Percentiles rank a stretch among this genome's conserved stretches.
These are phyloP conservation scores for Umbilicaria muhlenbergii DNA, from an alignment of 495 filamentous ascomycete genomes.

Conservation along the genomic window DNA sequence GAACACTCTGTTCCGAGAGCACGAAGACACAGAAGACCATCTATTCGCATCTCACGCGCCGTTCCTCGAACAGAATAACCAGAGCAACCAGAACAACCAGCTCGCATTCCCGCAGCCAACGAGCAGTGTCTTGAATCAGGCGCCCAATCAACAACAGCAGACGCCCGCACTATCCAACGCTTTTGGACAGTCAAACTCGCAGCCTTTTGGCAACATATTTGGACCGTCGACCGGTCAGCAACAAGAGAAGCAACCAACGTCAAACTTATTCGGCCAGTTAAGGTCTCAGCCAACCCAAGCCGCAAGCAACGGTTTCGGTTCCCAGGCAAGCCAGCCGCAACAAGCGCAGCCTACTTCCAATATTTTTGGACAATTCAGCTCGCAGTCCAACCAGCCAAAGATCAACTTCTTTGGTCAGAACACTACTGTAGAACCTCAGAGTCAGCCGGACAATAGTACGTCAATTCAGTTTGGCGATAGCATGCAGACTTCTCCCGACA, in stretches of 20 bases:
- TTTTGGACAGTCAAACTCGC: conserved; percentile 13
- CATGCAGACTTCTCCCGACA: conserved; percentile 8
- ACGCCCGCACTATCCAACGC: conserved; percentile 6
- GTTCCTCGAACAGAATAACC: conserved; percentile 5
- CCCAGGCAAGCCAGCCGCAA: background rate
- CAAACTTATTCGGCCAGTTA: conserved; percentile 5
- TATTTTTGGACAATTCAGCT: conserved; percentile 1
- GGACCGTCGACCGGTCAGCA: conserved; percentile 4
- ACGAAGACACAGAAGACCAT: conserved; percentile 12
- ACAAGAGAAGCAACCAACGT: conserved; percentile 9
- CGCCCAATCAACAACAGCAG: conserved; percentile 5
- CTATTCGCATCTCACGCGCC: conserved; percentile 11
- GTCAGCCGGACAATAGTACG: conserved; percentile 1
- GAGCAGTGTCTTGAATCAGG: conserved; percentile 1
- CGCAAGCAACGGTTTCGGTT: conserved; percentile 5
- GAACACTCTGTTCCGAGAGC: background rate
- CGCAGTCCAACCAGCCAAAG: background rate
- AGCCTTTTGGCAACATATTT: conserved; percentile 19
- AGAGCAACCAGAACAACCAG: background rate
- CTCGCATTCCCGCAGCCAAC: conserved; percentile 4
- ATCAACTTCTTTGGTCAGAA: background rate
- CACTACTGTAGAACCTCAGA: background rate
- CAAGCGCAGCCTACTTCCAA: background rate
- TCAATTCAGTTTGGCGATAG: background rate
- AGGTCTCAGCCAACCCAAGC: background rate